phyloP scores from a whole-genome alignment of 768 basidiomycete species.

The Atractiella rhizophila region DNA sequence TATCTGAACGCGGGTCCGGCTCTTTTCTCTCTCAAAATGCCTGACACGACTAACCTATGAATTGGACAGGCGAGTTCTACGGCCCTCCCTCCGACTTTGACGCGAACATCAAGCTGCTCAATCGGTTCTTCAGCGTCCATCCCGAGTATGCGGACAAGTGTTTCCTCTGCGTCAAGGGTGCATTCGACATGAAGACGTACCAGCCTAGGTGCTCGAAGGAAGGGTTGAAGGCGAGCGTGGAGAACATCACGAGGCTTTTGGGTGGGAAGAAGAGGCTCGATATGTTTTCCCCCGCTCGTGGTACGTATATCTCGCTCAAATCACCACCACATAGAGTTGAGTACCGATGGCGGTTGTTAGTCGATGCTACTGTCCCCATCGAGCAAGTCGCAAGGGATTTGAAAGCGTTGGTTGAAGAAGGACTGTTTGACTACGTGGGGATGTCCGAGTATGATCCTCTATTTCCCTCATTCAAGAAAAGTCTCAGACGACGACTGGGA shows the following conservation, averaged over 20 bases:
- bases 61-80: conserved; percentile 36
- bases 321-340: too few relatives aligned
- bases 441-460: conserved; percentile 25
- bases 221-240: conserved; percentile 30
- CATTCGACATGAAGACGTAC: conserved; percentile 9
- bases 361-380: too few relatives aligned
- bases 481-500: neutral
- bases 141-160: conserved; percentile 26
- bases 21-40: too few relatives aligned
- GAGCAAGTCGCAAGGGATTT: too few relatives aligned
- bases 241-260: too few relatives aligned
- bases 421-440: conserved; percentile 36
- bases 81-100: conserved; percentile 24
- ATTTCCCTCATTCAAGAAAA: neutral
- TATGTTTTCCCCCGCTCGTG: conserved; percentile 32
- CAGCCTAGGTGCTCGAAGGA: too few relatives aligned
- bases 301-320: conserved; percentile 26
- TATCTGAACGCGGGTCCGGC: conserved; percentile 33
- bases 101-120: conserved; percentile 29
- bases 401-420: conserved; percentile 29
- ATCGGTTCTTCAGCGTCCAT: conserved; percentile 30
- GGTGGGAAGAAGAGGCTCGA: conserved; percentile 35
- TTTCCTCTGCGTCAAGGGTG: conserved; percentile 31
- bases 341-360: too few relatives aligned
- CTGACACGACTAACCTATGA: too few relatives aligned